Evolutionary conservation across 148 eudicot species (phyloP).

Genomic region (Cornus suecica): DNA sequence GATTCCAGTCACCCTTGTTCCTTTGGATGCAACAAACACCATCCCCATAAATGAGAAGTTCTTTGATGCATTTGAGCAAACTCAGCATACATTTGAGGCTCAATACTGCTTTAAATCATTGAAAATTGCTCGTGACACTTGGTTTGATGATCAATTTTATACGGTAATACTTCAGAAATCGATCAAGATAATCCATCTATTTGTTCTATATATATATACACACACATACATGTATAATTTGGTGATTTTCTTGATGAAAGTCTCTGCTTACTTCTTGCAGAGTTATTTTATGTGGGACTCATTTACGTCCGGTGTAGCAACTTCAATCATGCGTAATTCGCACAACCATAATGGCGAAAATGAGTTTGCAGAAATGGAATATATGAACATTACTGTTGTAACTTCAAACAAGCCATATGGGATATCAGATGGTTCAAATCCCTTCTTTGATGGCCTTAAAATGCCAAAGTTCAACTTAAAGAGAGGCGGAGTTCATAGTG

Average conservation of each 20-base stretch:
- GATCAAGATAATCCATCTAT: no score
- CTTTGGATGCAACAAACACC: slow-evolving; percentile 87
- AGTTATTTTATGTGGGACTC: slow-evolving; percentile 91
- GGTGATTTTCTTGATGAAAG: background rate
- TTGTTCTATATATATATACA: no score
- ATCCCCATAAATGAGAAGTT: slow-evolving; percentile 60
- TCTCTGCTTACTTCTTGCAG: slow-evolving; percentile 29
- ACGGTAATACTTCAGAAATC: slow-evolving; percentile 31
- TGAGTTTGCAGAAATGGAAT: slow-evolving; percentile 77
- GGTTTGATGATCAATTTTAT: slow-evolving; percentile 59
- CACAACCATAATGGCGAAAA: slow-evolving; percentile 45
- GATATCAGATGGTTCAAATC: slow-evolving; percentile 74
- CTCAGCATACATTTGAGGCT: slow-evolving; percentile 77
- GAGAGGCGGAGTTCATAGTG: slow-evolving; percentile 74
- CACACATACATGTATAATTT: background rate
- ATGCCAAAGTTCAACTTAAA: slow-evolving; percentile 48
- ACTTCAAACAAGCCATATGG: slow-evolving; percentile 85
- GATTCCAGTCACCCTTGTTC: slow-evolving; percentile 74
- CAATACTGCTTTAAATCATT: slow-evolving; percentile 71
- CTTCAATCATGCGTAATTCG: slow-evolving; percentile 64
- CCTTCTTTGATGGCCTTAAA: slow-evolving; percentile 54
- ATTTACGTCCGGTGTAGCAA: slow-evolving; percentile 68
- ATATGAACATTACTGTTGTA: slow-evolving; percentile 70
- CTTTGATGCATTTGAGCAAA: slow-evolving; percentile 50
- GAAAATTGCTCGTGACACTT: slow-evolving; percentile 63